These are phyloP conservation scores for Megacollybia marginata DNA, from an alignment of 768 basidiomycete genomes.

Conservation along the genomic window DNA sequence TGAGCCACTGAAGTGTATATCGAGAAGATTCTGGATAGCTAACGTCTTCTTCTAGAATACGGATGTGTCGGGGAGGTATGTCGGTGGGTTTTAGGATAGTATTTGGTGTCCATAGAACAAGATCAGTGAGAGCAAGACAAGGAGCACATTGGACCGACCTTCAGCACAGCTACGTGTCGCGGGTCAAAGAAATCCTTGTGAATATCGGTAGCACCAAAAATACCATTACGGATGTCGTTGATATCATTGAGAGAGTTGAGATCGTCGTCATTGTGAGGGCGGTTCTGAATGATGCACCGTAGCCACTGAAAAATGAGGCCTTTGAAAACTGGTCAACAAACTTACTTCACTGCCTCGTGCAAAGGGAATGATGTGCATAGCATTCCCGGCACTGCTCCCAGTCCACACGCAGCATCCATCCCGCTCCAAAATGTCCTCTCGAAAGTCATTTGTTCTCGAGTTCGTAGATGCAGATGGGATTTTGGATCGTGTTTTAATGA, in stretches of 20 bases:
- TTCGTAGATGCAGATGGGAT: constrained; percentile 10
- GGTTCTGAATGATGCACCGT: no score
- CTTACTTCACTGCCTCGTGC: constrained; percentile 12
- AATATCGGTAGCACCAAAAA: constrained; percentile 2
- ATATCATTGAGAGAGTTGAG: no score
- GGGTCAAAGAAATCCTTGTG: constrained; percentile 8
- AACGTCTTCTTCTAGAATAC: background rate
- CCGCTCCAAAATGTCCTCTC: constrained; percentile 4
- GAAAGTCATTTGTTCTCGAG: constrained; percentile 7
- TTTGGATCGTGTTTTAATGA: constrained; percentile 11
- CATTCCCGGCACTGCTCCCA: constrained; percentile 2
- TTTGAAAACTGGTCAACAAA: background rate
- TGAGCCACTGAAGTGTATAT: constrained; percentile 19
- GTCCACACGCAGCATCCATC: constrained; percentile 13
- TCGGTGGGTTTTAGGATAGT: background rate
- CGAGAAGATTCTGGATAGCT: constrained; percentile 10
- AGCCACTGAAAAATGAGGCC: constrained; percentile 13
- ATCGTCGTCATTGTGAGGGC: no score
- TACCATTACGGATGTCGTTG: no score
- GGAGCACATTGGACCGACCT: constrained; percentile 8
- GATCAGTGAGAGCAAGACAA: background rate
- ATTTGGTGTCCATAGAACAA: background rate
- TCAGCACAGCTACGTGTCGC: constrained; percentile 11
- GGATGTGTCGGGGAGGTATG: background rate
- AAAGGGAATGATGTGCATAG: constrained; percentile 14